Evolutionary conservation across 805 yeast genomes (phyloP).

Genomic region (Yarrowia hollandica): DNA sequence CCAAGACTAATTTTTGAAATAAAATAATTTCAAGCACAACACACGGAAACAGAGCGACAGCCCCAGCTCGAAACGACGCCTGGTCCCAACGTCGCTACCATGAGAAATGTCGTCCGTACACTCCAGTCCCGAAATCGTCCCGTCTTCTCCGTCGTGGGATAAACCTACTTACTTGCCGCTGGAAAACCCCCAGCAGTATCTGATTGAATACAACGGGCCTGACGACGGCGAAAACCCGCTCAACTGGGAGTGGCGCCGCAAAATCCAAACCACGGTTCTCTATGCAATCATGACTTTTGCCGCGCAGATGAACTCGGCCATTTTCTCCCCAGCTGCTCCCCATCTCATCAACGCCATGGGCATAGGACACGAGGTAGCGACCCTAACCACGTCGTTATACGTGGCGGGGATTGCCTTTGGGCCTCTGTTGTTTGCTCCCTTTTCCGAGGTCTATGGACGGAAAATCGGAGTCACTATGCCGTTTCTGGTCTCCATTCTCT

Average conservation of each 20-base stretch:
- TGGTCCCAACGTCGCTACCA: no score
- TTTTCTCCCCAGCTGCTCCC: slow-evolving; percentile 62
- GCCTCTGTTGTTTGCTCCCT: slow-evolving; percentile 61
- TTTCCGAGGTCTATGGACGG: slow-evolving; percentile 60
- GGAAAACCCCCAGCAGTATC: slow-evolving; percentile 19
- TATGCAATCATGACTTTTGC: slow-evolving; percentile 58
- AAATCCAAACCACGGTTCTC: slow-evolving; percentile 57
- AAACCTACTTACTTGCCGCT: slow-evolving; percentile 1
- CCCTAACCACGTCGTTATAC: slow-evolving; percentile 58
- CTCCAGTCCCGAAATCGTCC: slow-evolving; percentile 5
- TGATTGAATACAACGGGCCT: slow-evolving; percentile 41
- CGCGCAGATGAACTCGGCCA: slow-evolving; percentile 68
- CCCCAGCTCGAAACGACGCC: no score
- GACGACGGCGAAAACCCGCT: slow-evolving; percentile 40
- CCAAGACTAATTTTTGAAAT: not conserved
- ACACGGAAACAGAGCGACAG: no score
- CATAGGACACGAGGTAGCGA: slow-evolving; percentile 59
- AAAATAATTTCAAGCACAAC: no score
- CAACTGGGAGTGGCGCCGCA: slow-evolving; percentile 48
- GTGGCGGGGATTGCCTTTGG: slow-evolving; percentile 65
- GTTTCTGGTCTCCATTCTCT: slow-evolving; percentile 48
- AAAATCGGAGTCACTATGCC: slow-evolving; percentile 53
- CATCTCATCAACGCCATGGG: slow-evolving; percentile 51
- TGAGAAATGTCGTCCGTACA: no score
- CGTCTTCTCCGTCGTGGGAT: not conserved